Percentiles rank a stretch among this genome's conserved stretches.
phyloP scores from a whole-genome alignment of 78 protist genomes.

The Cyanophora paradoxa region DNA sequence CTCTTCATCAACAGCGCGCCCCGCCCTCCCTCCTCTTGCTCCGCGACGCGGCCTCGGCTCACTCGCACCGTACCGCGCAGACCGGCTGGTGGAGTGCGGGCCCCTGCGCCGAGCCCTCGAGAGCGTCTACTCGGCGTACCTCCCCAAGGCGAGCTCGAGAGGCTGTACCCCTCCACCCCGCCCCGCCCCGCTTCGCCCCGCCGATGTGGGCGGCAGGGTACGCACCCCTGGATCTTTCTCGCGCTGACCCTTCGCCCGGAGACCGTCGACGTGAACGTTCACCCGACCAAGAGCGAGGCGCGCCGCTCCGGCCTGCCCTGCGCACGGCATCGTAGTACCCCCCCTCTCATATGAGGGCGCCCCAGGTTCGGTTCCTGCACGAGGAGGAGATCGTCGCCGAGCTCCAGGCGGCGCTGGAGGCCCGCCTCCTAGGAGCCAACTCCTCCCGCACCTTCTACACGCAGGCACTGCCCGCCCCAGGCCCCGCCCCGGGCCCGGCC shows the following conservation, averaged over 20 bases:
- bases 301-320: neutral
- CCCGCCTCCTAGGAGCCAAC: slow-evolving; percentile 13
- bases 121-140: slow-evolving; percentile 45
- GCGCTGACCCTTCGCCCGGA: slow-evolving; percentile 56
- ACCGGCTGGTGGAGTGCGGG: slow-evolving; percentile 80
- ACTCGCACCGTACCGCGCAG: neutral
- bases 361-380: slow-evolving; percentile 27
- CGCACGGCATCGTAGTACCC: too few relatives aligned
- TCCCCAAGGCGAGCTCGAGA: too few relatives aligned
- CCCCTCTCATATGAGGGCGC: too few relatives aligned
- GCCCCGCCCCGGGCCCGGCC: too few relatives aligned
- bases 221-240: slow-evolving; percentile 75
- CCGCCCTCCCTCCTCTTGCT: neutral
- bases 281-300: slow-evolving; percentile 94
- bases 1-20: slow-evolving; percentile 78
- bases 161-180: too few relatives aligned
- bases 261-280: slow-evolving; percentile 93
- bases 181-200: too few relatives aligned
- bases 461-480: too few relatives aligned
- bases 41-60: too few relatives aligned
- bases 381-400: slow-evolving; percentile 40
- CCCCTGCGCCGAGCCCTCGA: slow-evolving; percentile 55
- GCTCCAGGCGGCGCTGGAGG: slow-evolving; percentile 8
- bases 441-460: slow-evolving; percentile 31
- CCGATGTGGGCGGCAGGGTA: too few relatives aligned